Evolutionary conservation across 805 yeast genomes (phyloP).

Genomic region (Candida insectorum): DNA sequence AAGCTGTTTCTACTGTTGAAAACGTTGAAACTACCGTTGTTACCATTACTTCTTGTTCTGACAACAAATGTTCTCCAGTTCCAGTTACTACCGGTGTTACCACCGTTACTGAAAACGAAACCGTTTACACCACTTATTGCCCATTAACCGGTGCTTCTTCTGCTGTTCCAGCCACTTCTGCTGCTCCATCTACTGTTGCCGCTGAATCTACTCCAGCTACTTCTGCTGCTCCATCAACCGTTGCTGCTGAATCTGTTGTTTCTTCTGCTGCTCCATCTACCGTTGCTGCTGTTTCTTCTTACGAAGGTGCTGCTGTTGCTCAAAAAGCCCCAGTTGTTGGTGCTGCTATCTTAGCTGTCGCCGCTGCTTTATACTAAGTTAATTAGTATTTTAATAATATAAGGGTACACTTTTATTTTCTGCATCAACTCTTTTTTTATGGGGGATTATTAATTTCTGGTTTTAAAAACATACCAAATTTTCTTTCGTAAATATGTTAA

Average conservation of each 20-base stretch:
- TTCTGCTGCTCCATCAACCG: slow-evolving; percentile 13
- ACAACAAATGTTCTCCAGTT: slow-evolving; percentile 23
- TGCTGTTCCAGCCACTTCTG: slow-evolving; percentile 10
- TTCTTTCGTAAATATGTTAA: too few relatives aligned
- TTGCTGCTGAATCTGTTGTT: slow-evolving; percentile 9
- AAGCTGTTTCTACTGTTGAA: slow-evolving; percentile 21
- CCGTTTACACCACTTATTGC: slow-evolving; percentile 33
- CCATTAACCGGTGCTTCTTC: slow-evolving; percentile 16
- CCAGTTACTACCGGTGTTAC: slow-evolving; percentile 34
- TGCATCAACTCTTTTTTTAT: too few relatives aligned
- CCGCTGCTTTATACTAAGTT: slow-evolving; percentile 18
- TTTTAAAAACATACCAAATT: too few relatives aligned
- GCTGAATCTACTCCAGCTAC: slow-evolving; percentile 13
- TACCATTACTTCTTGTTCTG: slow-evolving; percentile 34
- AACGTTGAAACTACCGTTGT: slow-evolving; percentile 26
- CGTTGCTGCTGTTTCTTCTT: slow-evolving; percentile 21
- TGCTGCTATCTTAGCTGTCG: slow-evolving; percentile 25
- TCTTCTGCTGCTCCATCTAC: slow-evolving; percentile 9
- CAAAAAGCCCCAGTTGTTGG: slow-evolving; percentile 14
- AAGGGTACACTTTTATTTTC: too few relatives aligned
- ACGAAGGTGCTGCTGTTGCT: slow-evolving; percentile 16
- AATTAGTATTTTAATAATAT: too few relatives aligned
- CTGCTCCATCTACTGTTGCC: slow-evolving; percentile 12
- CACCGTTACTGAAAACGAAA: slow-evolving; percentile 27
- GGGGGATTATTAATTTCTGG: too few relatives aligned